Conservation (phyloP, 2,329 filamentous ascomycete species). For the Trichoderma lentiforme region DNA sequence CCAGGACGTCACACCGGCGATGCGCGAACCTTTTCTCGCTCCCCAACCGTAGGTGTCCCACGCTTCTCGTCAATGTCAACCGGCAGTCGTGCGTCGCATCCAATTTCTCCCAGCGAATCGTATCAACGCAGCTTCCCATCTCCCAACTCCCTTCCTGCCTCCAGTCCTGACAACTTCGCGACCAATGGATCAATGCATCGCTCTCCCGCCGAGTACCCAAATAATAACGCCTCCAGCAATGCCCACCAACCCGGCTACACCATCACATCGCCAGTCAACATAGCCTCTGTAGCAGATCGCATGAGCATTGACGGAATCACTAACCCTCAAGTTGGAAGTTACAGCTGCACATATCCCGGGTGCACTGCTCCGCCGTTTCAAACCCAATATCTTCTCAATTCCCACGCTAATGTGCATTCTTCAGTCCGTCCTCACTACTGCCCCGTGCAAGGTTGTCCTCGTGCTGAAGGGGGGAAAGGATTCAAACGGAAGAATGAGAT, state of each 20-base stretch:
- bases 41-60: conserved; percentile 34
- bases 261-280: conserved; percentile 39
- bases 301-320: conserved; percentile 60
- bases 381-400: conserved; percentile 74
- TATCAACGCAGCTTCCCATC: conserved; percentile 47
- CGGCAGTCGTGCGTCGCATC: conserved; percentile 39
- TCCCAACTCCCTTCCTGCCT: conserved; percentile 40
- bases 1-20: conserved; percentile 25
- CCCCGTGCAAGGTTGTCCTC: conserved; percentile 58
- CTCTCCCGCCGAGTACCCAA: conserved; percentile 42
- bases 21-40: conserved; percentile 30
- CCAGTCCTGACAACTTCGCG: conserved; percentile 40
- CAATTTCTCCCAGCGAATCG: conserved; percentile 48
- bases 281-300: conserved; percentile 43
- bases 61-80: conserved; percentile 32
- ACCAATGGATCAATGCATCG: conserved; percentile 34
- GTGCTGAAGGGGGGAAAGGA: conserved; percentile 61
- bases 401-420: conserved; percentile 71
- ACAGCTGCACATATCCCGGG: conserved; percentile 56
- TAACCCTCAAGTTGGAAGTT: conserved; percentile 50
- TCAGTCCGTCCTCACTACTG: conserved; percentile 64
- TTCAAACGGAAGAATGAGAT: conserved; percentile 73
- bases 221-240: conserved; percentile 43
- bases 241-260: conserved; percentile 46
- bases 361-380: conserved; percentile 73